Percentiles rank a stretch among this genome's conserved stretches.
Evolutionary conservation across 2,329 filamentous ascomycete species (phyloP).

Genomic region (Diaporthe amygdali): DNA sequence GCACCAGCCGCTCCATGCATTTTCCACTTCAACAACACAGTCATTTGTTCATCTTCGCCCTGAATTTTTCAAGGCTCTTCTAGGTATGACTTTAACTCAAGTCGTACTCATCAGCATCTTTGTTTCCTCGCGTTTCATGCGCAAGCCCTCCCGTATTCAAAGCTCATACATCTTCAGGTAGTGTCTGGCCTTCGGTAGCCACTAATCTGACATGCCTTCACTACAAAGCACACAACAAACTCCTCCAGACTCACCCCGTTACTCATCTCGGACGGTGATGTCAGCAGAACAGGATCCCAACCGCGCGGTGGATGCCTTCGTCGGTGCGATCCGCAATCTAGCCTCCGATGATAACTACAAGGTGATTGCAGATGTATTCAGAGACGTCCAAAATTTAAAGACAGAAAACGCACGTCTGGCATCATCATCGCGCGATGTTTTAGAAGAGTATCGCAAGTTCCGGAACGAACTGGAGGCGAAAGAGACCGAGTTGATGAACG

Average conservation of each 20-base stretch:
- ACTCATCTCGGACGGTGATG: neutral
- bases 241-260: neutral
- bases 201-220: neutral
- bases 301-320: conserved; percentile 37
- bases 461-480: conserved; percentile 37
- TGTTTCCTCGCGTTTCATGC: neutral
- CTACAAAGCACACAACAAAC: neutral
- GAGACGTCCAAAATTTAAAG: conserved; percentile 38
- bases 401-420: conserved; percentile 37
- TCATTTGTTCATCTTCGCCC: neutral
- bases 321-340: conserved; percentile 39
- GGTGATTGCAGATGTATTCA: conserved; percentile 38
- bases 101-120: neutral
- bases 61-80: too few relatives aligned
- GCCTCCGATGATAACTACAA: conserved; percentile 41
- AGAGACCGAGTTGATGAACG: conserved; percentile 29
- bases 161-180: too few relatives aligned
- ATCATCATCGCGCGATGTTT: conserved; percentile 35
- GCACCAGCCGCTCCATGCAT: neutral
- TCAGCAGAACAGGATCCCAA: conserved; percentile 8
- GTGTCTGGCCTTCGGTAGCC: neutral
- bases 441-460: conserved; percentile 41
- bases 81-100: neutral
- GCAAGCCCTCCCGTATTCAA: neutral
- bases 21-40: neutral